Evolutionary conservation across 805 yeast species (phyloP).

Genomic region (Lipomyces orientalis): DNA sequence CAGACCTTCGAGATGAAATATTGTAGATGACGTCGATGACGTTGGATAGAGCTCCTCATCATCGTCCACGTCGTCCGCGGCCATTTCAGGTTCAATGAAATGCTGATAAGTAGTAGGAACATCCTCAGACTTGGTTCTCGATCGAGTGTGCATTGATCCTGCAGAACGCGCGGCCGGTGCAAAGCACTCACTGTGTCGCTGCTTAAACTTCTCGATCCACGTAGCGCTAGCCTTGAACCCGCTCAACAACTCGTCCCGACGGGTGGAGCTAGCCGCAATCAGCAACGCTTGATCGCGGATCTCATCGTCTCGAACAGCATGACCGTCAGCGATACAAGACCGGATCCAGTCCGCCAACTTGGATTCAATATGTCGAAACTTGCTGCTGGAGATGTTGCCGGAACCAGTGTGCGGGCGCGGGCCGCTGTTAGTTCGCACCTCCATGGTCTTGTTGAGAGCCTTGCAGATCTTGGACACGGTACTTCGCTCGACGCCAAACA

Average conservation of each 20-base stretch:
- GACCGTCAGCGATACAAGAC: not conserved
- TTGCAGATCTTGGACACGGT: slow-evolving; percentile 41
- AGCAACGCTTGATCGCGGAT: slow-evolving; percentile 11
- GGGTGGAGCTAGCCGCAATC: slow-evolving; percentile 7
- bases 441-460: slow-evolving; percentile 29
- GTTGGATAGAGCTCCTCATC: not conserved
- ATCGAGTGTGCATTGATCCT: slow-evolving; percentile 10
- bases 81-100: not conserved
- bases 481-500: slow-evolving; percentile 40
- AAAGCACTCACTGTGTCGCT: slow-evolving; percentile 23
- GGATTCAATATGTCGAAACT: slow-evolving; percentile 3
- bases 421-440: slow-evolving; percentile 1
- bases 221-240: slow-evolving; percentile 19
- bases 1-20: not conserved
- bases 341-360: slow-evolving; percentile 27
- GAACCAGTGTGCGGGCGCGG: not conserved
- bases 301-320: slow-evolving; percentile 7
- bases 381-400: not conserved
- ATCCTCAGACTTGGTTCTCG: not conserved
- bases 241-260: not conserved
- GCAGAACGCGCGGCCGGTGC: slow-evolving; percentile 11
- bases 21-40: not conserved
- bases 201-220: slow-evolving; percentile 29
- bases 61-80: not conserved
- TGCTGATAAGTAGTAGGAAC: not conserved